These are phyloP conservation scores for Neurospora intermedia DNA, from an alignment of 495 filamentous ascomycete genomes.

Conservation along the genomic window DNA sequence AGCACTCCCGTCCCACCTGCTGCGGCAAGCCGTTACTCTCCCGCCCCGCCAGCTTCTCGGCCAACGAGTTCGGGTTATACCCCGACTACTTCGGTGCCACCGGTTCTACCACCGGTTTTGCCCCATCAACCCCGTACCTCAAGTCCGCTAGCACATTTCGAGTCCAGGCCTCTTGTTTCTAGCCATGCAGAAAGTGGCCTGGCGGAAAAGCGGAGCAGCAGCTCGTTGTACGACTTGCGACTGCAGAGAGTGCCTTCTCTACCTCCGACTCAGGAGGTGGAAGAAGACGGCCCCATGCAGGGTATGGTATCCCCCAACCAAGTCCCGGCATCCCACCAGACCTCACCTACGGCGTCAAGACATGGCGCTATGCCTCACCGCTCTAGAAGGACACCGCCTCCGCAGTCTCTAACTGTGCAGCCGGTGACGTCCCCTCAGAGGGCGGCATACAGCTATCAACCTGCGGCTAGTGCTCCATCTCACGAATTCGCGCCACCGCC, in stretches of 20 bases:
- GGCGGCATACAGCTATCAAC: conserved; percentile 35
- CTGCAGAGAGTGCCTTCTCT: conserved; percentile 36
- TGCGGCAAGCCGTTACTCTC: conserved; percentile 40
- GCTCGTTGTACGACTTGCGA: conserved; percentile 36
- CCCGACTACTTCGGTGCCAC: conserved; percentile 26
- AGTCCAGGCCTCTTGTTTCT: conserved; percentile 23
- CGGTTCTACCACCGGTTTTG: conserved; percentile 47
- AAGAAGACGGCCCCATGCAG: conserved; percentile 28
- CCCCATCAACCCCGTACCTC: conserved; percentile 77
- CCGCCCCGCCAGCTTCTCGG: conserved; percentile 33
- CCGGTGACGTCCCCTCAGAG: conserved; percentile 41
- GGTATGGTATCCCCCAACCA: conserved; percentile 15
- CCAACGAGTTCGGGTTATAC: conserved; percentile 31
- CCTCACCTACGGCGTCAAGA: conserved; percentile 21
- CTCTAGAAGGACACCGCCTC: conserved; percentile 33
- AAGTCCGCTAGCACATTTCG: conserved; percentile 67
- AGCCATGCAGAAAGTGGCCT: conserved; percentile 23
- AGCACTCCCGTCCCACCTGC: conserved; percentile 28
- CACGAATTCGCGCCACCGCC: conserved; percentile 46
- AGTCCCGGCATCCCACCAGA: conserved; percentile 5
- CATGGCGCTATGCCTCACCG: conserved; percentile 20
- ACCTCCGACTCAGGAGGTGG: conserved; percentile 43
- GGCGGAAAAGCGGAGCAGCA: conserved; percentile 33
- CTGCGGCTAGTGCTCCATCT: conserved; percentile 17
- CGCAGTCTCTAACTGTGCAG: conserved; percentile 24